A percentile compares a stretch with the other conserved stretches of the same genome.
phyloP scores from a whole-genome alignment of 495 filamentous ascomycete species.

The Xylaria castorea region DNA sequence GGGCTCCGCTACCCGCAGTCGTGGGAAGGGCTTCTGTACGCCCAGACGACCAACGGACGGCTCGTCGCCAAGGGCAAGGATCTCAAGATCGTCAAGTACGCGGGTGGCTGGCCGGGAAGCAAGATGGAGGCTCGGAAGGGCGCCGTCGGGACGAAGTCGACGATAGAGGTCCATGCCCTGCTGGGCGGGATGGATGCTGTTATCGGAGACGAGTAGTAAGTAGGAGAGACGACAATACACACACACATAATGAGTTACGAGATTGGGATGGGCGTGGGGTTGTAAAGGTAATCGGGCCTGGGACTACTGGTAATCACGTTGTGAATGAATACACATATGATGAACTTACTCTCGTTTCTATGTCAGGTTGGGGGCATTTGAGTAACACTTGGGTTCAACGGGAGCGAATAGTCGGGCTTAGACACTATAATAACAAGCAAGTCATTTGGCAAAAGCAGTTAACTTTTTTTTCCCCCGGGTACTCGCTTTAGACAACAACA shows the following conservation, averaged over 20 bases:
- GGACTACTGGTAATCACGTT: background rate
- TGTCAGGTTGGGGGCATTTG: background rate
- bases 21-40: conserved; percentile 50
- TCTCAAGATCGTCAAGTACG: conserved; percentile 40
- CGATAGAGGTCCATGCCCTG: conserved; percentile 32
- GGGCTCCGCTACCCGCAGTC: conserved; percentile 42
- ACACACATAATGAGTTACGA: background rate
- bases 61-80: conserved; percentile 42
- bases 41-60: conserved; percentile 39
- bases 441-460: background rate
- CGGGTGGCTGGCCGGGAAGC: conserved; percentile 41
- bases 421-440: background rate
- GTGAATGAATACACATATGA: background rate
- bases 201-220: conserved; percentile 38
- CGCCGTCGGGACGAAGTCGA: conserved; percentile 34
- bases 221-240: background rate
- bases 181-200: conserved; percentile 41
- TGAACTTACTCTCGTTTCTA: background rate
- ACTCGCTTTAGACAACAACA: background rate
- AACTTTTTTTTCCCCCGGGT: background rate
- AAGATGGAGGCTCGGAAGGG: conserved; percentile 49
- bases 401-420: background rate
- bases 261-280: background rate
- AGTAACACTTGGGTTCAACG: background rate
- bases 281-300: background rate